Percentiles rank a stretch among this genome's conserved stretches.
Conservation (phyloP, 2,329 filamentous ascomycete species). For the Cercospora citrullina region DNA sequence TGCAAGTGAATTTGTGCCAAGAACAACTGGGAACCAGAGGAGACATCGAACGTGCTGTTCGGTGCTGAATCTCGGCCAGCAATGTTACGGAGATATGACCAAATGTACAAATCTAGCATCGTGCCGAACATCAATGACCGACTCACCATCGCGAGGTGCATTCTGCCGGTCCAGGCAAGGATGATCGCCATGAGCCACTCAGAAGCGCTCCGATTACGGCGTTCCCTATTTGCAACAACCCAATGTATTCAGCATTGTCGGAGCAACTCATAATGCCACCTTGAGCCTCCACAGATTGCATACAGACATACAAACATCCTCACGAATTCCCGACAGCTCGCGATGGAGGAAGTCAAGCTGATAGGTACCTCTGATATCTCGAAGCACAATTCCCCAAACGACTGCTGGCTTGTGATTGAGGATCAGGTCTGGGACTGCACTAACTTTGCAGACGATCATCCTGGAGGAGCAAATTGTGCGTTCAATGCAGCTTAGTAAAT, state of each 20-base stretch:
- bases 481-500: constrained; percentile 5
- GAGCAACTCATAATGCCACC: not conserved
- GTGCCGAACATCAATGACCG: not conserved
- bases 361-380: constrained; percentile 23
- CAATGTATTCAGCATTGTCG: not conserved
- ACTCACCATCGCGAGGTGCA: not conserved
- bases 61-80: not conserved
- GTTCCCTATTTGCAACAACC: not conserved
- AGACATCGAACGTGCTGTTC: not conserved
- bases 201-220: constrained; percentile 13
- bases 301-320: not conserved
- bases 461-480: constrained; percentile 55
- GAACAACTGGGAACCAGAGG: not conserved
- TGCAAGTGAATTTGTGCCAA: not conserved
- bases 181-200: constrained; percentile 6
- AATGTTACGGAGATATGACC: not conserved
- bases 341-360: constrained; percentile 24
- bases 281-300: not conserved
- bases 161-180: not conserved
- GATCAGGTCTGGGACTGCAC: constrained; percentile 66
- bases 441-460: constrained; percentile 61
- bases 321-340: not conserved
- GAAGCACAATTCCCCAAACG: constrained; percentile 26
- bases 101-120: not conserved
- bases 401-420: constrained; percentile 65